Base-by-base conservation (phyloP, 1,284 basidiomycete species). In the Microbotryum violaceum region DNA sequence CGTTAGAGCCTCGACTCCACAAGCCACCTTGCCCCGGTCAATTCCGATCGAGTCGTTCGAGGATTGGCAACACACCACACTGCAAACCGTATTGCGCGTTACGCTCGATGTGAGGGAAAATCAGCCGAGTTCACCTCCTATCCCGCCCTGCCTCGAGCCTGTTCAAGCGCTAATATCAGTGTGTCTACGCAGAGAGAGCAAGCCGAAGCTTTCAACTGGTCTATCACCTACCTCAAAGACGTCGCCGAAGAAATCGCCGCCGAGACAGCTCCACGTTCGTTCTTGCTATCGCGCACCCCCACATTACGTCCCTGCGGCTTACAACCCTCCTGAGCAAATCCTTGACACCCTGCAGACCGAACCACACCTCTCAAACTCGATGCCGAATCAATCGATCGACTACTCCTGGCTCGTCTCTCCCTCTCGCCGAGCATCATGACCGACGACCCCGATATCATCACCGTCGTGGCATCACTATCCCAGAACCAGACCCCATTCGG, bases 331-430 rank as follows among this genome's bases (percentile, higher is more conserved):
- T 48, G 23, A 61, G 27, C 64, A 58, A 52, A 16, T 48, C 29
- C 10, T 14, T 42, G 6, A 9, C 14, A 6, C 20, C n/a, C 14
- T 4, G 25, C 58, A 70, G 64, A 60, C 21, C 47, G 57, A 20
- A 16, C 61, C 7, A 23, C 48, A 9, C 57, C 61, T 2, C 58
- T 56, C 23, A 46, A 44, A 16, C 75, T 89, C 33, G 80, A 75
- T 52, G 77, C 75, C 23, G 83, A 85, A 56, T 48, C 45, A 37
- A 42, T 83, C 29, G 91, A 94, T 76, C 82, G 88, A 31, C 77
- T 94, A 8, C 79, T 99, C 60, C 91, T 97, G 66, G 82, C 91
- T 6, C 81, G 94, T 33, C 82, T 98, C 3, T 90, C 91, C 54
- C 77, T 97, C 23, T 85, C 94, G 72, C 83, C 89, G 1, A 77